phyloP scores from a whole-genome alignment of 2,329 filamentous ascomycete species.

The Cytospora piceae region DNA sequence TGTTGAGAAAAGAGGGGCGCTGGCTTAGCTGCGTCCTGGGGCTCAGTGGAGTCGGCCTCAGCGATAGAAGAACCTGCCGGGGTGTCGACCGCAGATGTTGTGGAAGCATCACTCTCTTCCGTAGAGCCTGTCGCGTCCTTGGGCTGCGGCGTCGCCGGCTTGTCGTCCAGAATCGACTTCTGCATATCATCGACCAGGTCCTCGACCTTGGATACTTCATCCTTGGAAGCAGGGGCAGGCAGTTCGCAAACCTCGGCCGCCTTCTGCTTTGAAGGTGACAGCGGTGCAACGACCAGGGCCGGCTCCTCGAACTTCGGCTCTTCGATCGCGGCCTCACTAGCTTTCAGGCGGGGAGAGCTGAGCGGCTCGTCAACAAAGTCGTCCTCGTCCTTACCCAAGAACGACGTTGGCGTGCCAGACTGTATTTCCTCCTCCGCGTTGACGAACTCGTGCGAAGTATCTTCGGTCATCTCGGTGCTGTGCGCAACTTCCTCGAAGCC shows the following conservation, averaged over 20 bases:
- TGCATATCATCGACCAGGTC: conserved; percentile 30
- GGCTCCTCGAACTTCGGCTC: conserved; percentile 58
- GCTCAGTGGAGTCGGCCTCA: conserved; percentile 26
- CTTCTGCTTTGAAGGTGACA: conserved; percentile 56
- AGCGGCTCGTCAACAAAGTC: conserved; percentile 80
- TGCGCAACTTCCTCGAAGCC: conserved; percentile 88
- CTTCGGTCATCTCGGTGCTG: conserved; percentile 71
- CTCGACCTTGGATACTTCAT: conserved; percentile 30
- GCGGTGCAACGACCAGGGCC: conserved; percentile 59
- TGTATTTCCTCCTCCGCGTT: conserved; percentile 61
- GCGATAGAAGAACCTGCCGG: conserved; percentile 26
- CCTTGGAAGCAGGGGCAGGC: conserved; percentile 10
- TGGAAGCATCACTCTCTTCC: conserved; percentile 20
- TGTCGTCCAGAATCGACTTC: conserved; percentile 27
- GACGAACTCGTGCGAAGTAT: conserved; percentile 70
- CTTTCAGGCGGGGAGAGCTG: conserved; percentile 67
- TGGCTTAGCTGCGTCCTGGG: conserved; percentile 58
- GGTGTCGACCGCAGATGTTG: conserved; percentile 20
- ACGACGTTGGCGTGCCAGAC: conserved; percentile 43
- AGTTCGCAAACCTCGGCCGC: conserved; percentile 13
- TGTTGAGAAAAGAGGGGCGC: conserved; percentile 60
- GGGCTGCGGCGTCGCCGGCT: conserved; percentile 20
- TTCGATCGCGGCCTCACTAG: conserved; percentile 61
- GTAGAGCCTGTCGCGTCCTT: conserved; percentile 16
- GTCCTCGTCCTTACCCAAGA: conserved; percentile 65